phyloP scores from a whole-genome alignment of 176 grass and related monocot genomes.

The Secale cereale region DNA sequence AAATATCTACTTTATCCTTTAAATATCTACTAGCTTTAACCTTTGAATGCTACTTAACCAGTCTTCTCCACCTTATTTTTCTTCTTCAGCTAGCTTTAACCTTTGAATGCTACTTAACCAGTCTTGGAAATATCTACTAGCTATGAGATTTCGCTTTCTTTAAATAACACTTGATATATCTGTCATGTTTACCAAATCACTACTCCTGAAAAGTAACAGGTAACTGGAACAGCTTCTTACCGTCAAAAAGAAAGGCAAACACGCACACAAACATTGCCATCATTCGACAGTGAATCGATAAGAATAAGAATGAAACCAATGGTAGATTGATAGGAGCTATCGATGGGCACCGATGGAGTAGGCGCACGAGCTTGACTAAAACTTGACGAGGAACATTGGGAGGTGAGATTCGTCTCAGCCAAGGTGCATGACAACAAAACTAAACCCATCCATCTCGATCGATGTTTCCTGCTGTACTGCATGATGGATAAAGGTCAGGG shows the following conservation, averaged over 20 bases:
- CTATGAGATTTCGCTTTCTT: too few species aligned
- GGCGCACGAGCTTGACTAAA: constrained; percentile 10
- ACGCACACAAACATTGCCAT: background rate
- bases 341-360: background rate
- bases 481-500: background rate
- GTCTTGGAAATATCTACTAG: too few species aligned
- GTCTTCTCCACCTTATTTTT: too few species aligned
- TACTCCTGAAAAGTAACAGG: too few species aligned
- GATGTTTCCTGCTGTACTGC: background rate
- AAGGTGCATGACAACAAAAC: background rate
- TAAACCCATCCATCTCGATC: background rate
- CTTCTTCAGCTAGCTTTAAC: too few species aligned
- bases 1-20: too few species aligned
- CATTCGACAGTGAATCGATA: background rate
- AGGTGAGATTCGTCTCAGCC: background rate
- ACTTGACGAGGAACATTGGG: background rate
- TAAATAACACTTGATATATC: too few species aligned
- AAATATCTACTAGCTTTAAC: too few species aligned
- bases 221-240: background rate
- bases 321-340: background rate
- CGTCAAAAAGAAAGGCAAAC: background rate
- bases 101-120: too few species aligned
- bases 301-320: background rate
- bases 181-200: too few species aligned
- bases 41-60: too few species aligned